These are phyloP conservation scores for Physcia stellaris DNA, from an alignment of 495 filamentous ascomycete genomes.

Conservation along the genomic window DNA sequence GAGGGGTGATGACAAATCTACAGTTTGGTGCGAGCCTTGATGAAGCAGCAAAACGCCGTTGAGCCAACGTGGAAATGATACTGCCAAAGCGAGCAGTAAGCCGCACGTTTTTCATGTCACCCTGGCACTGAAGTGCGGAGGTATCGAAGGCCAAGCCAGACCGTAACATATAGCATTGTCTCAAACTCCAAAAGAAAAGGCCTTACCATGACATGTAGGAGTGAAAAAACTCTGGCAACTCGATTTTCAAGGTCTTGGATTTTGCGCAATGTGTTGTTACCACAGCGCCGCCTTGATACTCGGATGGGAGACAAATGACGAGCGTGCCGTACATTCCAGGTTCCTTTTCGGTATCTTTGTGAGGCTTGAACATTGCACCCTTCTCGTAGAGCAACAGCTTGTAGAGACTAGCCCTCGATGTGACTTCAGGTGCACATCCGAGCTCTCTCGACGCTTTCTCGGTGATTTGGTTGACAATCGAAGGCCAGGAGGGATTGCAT, in stretches of 20 bases:
- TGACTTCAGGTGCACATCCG: not conserved
- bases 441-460: not conserved
- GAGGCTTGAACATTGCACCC: conserved; percentile 36
- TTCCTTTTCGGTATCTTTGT: conserved; percentile 38
- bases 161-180: too few relatives aligned
- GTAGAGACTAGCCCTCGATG: conserved; percentile 29
- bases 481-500: not conserved
- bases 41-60: too few relatives aligned
- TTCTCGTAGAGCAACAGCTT: conserved; percentile 41
- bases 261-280: conserved; percentile 26
- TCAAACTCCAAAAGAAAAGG: too few relatives aligned
- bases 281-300: conserved; percentile 36
- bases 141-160: too few relatives aligned
- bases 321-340: conserved; percentile 44
- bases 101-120: too few relatives aligned
- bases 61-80: too few relatives aligned
- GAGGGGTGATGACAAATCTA: too few relatives aligned
- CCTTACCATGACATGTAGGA: conserved; percentile 24
- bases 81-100: too few relatives aligned
- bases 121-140: too few relatives aligned
- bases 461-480: not conserved
- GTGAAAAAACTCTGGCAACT: conserved; percentile 15
- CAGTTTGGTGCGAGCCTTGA: too few relatives aligned
- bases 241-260: conserved; percentile 21
- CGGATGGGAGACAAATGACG: conserved; percentile 36